phyloP scores from a whole-genome alignment of 805 yeast species.

The Cyberlindnera misumaiensis region DNA sequence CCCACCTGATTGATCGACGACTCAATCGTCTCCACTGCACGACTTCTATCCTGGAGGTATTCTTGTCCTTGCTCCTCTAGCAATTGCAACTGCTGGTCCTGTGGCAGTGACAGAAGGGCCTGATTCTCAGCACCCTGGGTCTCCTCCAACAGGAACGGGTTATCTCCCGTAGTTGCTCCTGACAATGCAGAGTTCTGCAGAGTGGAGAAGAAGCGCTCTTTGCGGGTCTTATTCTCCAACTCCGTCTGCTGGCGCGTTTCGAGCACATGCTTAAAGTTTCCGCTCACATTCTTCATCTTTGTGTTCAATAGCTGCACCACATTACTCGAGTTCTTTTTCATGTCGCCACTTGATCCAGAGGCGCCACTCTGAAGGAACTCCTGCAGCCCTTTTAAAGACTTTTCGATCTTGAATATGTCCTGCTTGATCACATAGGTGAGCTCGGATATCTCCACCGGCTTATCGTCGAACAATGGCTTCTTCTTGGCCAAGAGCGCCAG shows the following conservation, averaged over 20 bases:
- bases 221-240: conserved; percentile 68
- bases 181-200: conserved; percentile 16
- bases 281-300: conserved; percentile 85
- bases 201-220: conserved; percentile 71
- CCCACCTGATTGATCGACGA: conserved; percentile 97
- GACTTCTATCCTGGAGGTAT: conserved; percentile 75
- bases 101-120: conserved; percentile 64
- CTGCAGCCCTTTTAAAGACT: conserved; percentile 57
- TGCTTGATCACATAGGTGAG: conserved; percentile 75
- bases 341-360: conserved; percentile 36
- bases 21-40: conserved; percentile 94
- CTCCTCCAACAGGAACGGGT: conserved; percentile 31
- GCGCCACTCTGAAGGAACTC: conserved; percentile 36
- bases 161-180: conserved; percentile 22
- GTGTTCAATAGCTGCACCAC: conserved; percentile 84
- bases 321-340: conserved; percentile 74
- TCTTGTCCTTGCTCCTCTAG: conserved; percentile 75
- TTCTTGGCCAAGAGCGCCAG: conserved; percentile 80
- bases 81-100: conserved; percentile 73
- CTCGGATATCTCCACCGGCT: conserved; percentile 90
- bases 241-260: conserved; percentile 83
- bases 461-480: conserved; percentile 88
- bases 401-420: conserved; percentile 76
- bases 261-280: conserved; percentile 84
- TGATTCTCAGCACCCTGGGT: conserved; percentile 3